These are phyloP conservation scores for Annulohypoxylon stygium DNA, from an alignment of 495 filamentous ascomycete genomes.

Conservation along the genomic window DNA sequence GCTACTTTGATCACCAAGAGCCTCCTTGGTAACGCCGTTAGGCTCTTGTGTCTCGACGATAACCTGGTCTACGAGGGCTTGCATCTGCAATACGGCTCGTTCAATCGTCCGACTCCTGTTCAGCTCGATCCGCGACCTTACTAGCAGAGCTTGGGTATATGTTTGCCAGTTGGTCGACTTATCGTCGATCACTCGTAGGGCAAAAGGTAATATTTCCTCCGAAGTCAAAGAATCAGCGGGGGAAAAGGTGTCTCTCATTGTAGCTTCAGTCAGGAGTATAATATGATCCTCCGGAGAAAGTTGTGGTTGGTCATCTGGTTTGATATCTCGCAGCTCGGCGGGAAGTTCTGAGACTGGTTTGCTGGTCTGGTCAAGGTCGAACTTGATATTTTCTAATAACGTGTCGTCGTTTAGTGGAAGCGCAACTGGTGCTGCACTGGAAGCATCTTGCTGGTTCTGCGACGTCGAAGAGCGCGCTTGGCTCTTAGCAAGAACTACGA, in stretches of 20 bases:
- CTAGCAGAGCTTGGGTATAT: conserved; percentile 91
- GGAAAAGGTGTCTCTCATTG: conserved; percentile 85
- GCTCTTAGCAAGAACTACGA: conserved; percentile 92
- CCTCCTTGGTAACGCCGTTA: conserved; percentile 46
- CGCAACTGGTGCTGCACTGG: conserved; percentile 66
- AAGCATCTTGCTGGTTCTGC: conserved; percentile 7
- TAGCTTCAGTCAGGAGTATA: conserved; percentile 85
- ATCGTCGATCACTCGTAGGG: conserved; percentile 86
- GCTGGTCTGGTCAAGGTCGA: conserved; percentile 66
- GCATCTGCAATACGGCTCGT: conserved; percentile 89
- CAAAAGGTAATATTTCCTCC: conserved; percentile 93
- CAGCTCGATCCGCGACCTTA: conserved; percentile 89
- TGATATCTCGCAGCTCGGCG: conserved; percentile 68
- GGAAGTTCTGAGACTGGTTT: conserved; percentile 67
- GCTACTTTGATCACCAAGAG: not conserved
- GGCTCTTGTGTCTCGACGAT: conserved; percentile 82
- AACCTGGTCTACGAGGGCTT: conserved; percentile 96
- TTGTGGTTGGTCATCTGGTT: conserved; percentile 84
- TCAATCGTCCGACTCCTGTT: conserved; percentile 88
- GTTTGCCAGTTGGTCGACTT: conserved; percentile 98
- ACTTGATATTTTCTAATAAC: conserved; percentile 86
- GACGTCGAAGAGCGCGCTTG: conserved; percentile 39
- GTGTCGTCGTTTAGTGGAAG: conserved; percentile 93
- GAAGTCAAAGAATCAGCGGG: conserved; percentile 87
- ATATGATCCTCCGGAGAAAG: conserved; percentile 85